phyloP scores from a whole-genome alignment of 2,329 filamentous ascomycete species.

The Claviceps sp. region DNA sequence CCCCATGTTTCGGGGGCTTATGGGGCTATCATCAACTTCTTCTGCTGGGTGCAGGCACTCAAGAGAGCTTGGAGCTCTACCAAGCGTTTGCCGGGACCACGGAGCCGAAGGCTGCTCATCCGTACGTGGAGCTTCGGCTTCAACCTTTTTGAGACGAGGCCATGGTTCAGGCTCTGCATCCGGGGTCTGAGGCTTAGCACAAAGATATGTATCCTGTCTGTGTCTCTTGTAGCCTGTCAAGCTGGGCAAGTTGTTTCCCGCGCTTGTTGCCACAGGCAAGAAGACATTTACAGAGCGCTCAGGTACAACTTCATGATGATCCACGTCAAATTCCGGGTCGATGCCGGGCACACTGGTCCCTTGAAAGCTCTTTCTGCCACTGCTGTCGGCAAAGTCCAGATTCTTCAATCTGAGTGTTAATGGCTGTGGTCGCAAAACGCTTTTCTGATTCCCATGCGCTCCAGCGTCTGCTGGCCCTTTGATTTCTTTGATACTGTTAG shows the following conservation, averaged over 20 bases:
- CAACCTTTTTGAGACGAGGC: slow-evolving; percentile 7
- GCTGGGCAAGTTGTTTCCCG: slow-evolving; percentile 5
- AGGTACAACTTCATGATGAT: neutral
- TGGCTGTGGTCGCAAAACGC: neutral
- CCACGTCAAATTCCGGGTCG: neutral
- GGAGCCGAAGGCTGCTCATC: neutral
- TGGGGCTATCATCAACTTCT: neutral
- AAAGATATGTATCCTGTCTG: slow-evolving; percentile 7
- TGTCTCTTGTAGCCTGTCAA: slow-evolving; percentile 6
- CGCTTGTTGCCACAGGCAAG: neutral
- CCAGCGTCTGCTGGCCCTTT: neutral
- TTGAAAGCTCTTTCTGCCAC: neutral
- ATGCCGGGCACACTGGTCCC: neutral
- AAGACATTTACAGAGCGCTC: neutral
- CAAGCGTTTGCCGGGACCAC: slow-evolving; percentile 5
- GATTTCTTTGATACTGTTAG: neutral
- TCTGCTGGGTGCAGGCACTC: neutral
- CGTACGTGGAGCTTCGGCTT: neutral
- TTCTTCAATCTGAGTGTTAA: neutral
- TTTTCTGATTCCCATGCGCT: neutral
- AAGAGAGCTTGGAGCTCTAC: slow-evolving; percentile 2
- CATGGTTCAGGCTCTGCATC: slow-evolving; percentile 6
- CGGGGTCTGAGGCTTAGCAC: neutral
- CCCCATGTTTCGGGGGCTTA: neutral
- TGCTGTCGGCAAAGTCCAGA: neutral